Base-by-base conservation (phyloP, 2,329 filamentous ascomycete species). In the Beauveria medogensis region DNA sequence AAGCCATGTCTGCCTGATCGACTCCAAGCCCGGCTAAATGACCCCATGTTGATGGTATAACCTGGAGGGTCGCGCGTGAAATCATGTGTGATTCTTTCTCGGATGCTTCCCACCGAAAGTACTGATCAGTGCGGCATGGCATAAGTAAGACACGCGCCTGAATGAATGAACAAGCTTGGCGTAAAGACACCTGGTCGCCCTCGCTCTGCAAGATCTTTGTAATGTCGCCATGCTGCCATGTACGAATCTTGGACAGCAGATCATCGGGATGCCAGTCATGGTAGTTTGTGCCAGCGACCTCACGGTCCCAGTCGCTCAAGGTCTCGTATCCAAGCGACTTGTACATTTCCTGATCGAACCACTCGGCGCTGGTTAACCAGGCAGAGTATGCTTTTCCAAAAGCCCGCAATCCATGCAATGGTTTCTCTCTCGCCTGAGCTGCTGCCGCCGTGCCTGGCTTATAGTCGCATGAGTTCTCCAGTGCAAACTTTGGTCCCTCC, bases 121-220 rank as follows among this genome's bases (percentile, higher is more conserved):
- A 89, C 46, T 89, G 77, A 69, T 89, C 87, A 0, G 85, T 88
- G 67, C 82, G 80, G 28, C 75, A 74, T 0, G 86, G 86, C 62
- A 89, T 71, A 2, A 89, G 80, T 63, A 89, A 68, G 0, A 82
- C 80, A 63, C 81, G 86, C 0, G 85, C 82, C 70, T 82, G 84
- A 67, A 89, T 86, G 2, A 74, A 78, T 53, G 78, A 74, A 77
- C 89, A 74, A 0, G 82, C 80, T 62, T 77, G 78, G 62, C 78
- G 30, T 75, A 61, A 84, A 82, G 10, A 66, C 66, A 8, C 14
- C 40, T 41, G 40, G 16, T 16, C 16, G 16, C 30, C 30, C 30
- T 30, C 30, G 9, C 30, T 30, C 30, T 30, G 40, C 6, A 41
- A n/a, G 3, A 41, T 41, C 1, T 57, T 64, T 6, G 67, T 66